Evolutionary conservation across 2,329 filamentous ascomycete species (phyloP).

Genomic region (Dactylonectria macrodidyma): DNA sequence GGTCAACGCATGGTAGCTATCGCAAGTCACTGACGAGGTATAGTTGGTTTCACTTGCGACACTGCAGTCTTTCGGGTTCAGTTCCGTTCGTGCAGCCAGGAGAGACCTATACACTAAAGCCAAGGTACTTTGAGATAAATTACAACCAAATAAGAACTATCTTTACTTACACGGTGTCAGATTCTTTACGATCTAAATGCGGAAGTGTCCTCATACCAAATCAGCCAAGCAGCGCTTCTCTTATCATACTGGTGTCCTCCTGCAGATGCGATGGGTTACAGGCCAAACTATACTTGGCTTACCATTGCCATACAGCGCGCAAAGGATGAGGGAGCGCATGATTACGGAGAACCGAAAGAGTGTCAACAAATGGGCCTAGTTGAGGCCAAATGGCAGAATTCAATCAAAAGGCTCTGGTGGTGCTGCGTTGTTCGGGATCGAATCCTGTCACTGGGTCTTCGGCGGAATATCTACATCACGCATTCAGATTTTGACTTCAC

Average conservation of each 20-base stretch:
- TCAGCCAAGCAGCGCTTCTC: not conserved
- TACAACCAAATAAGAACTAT: not conserved
- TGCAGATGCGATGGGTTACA: not conserved
- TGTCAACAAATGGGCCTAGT: not conserved
- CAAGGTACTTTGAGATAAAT: not conserved
- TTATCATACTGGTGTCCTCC: not conserved
- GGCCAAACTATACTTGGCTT: not conserved
- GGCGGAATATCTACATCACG: not conserved
- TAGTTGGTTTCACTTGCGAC: not conserved
- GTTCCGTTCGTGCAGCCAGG: not conserved
- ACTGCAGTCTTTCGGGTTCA: not conserved
- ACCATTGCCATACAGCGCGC: not conserved
- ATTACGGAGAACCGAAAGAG: not conserved
- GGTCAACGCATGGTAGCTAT: not conserved
- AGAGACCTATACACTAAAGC: not conserved
- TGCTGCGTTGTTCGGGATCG: not conserved
- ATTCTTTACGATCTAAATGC: not conserved
- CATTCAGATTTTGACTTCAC: not conserved
- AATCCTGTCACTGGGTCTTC: not conserved
- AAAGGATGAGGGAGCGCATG: not conserved
- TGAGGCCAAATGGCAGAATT: not conserved
- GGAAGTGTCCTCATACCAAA: not conserved
- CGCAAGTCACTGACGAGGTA: not conserved
- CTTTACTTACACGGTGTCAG: not conserved
- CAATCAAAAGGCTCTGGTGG: not conserved